Evolutionary conservation across 75 land plant species (phyloP), one percentile per base, ranked within the genome.

Genomic region (Azolla pinnata): DNA sequence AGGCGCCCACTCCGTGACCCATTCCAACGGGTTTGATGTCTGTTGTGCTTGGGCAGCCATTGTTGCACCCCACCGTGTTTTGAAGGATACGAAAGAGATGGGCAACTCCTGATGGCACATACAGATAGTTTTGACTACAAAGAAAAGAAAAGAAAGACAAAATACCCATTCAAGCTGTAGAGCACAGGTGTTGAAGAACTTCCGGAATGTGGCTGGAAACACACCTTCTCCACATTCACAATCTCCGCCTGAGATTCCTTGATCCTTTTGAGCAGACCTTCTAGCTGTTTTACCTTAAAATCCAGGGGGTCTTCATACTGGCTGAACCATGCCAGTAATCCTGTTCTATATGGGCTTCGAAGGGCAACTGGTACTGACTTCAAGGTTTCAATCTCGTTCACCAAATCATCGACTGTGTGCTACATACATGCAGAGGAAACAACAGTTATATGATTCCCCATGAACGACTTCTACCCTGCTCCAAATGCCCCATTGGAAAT

Each of bases 31-130:
- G 52, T 92, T 77, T 25, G 40, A 29, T 18, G 83, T 68, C 60
- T 82, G 95, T 45, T 67, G 86, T n/a, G 87, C 66, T 23, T 75
- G 76, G 23, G 78, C 60, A 31, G 86, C 78, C 20, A 73, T 64
- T 52, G 86, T 81, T 38, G 95, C 86, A 52, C 78, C 88, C 79
- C 76, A 79, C 16, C 86, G 75, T 31, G 82, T 67, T 47, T 73
- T 87, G 66, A 91, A 91, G 26, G 72, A 84, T 29, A 91, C 97
- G 80, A 91, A 88, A 23, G 95, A 89, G 47, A 83, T 80, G n/a
- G 82, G 79, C 49, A 83, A 58, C 52, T 90, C 95, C 91, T 89
- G 81, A 42, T 62, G 7, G 25, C 4, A 26, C 24, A 31, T 24
- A 31, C 9, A 31, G n/a, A n/a, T n/a, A n/a, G n/a, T n/a, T n/a